Conservation (phyloP, 768 basidiomycete genomes). For the Pisolithus microcarpus region DNA sequence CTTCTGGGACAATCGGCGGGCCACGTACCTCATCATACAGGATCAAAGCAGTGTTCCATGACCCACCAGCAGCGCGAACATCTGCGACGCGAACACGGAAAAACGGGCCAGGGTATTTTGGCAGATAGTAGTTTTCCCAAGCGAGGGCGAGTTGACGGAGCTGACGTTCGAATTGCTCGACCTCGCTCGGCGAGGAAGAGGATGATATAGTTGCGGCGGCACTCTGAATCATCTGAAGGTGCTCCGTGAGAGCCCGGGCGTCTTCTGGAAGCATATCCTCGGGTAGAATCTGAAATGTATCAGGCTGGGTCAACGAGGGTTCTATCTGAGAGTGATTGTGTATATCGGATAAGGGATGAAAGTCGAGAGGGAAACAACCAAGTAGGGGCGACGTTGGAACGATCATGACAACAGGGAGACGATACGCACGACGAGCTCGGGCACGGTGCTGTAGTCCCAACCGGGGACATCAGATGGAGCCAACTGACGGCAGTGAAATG, state of each 20-base stretch:
- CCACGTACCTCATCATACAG: constrained; percentile 25
- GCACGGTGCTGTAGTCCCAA: constrained; percentile 22
- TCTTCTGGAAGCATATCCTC: constrained; percentile 17
- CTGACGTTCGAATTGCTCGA: constrained; percentile 16
- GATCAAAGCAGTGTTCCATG: constrained; percentile 23
- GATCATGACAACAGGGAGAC: constrained; percentile 4
- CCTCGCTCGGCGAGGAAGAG: constrained; percentile 3
- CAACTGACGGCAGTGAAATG: constrained; percentile 24
- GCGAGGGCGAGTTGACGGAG: constrained; percentile 22
- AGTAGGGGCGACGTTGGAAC: neutral
- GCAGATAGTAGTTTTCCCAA: constrained; percentile 28
- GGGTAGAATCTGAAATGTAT: constrained; percentile 15
- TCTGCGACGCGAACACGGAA: constrained; percentile 27
- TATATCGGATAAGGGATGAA: neutral
- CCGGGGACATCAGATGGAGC: constrained; percentile 21
- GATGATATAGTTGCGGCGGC: constrained; percentile 6
- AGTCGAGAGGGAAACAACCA: neutral
- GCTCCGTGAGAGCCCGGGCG: constrained; percentile 13
- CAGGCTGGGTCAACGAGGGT: neutral
- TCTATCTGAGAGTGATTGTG: neutral
- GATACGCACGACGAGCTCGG: constrained; percentile 22
- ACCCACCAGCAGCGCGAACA: constrained; percentile 24
- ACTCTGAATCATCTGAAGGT: constrained; percentile 9
- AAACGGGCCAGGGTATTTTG: constrained; percentile 24
- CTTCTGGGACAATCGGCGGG: neutral